phyloP scores from a whole-genome alignment of 306 rosid genomes.

The Malus sieversii region DNA sequence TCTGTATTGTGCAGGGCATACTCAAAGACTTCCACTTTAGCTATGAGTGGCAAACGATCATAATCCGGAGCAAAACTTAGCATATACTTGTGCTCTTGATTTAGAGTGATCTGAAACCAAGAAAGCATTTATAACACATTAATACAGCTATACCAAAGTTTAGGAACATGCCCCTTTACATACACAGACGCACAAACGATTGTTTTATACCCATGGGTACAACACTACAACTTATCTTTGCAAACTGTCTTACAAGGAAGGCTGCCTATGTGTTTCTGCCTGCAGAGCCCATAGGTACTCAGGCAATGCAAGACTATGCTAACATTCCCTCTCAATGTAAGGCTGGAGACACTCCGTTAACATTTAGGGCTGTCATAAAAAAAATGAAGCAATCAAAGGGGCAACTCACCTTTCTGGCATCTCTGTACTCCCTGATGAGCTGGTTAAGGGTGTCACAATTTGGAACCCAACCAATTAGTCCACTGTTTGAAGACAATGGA shows the following conservation, averaged over 20 bases:
- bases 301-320: background rate
- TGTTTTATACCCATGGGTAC: background rate
- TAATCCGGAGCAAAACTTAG: conserved; percentile 95
- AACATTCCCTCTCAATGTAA: background rate
- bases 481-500: conserved; percentile 96
- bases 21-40: conserved; percentile 97
- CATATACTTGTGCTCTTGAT: conserved; percentile 94
- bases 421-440: conserved; percentile 87
- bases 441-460: conserved; percentile 85
- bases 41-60: conserved; percentile 91
- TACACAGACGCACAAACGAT: background rate
- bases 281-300: background rate
- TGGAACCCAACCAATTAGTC: conserved; percentile 97
- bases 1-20: conserved; percentile 82
- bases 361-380: background rate
- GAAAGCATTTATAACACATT: conserved; percentile 9
- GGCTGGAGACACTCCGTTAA: background rate
- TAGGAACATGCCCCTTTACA: background rate
- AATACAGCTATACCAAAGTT: background rate
- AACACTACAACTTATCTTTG: background rate
- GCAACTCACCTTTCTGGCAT: conserved; percentile 79
- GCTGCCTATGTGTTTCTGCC: background rate
- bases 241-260: background rate
- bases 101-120: conserved; percentile 67
- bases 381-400: background rate